A percentile compares a stretch with the other conserved stretches of the same genome.
Conservation (phyloP, 2,329 filamentous ascomycete species). For the Xylaria sp. region DNA sequence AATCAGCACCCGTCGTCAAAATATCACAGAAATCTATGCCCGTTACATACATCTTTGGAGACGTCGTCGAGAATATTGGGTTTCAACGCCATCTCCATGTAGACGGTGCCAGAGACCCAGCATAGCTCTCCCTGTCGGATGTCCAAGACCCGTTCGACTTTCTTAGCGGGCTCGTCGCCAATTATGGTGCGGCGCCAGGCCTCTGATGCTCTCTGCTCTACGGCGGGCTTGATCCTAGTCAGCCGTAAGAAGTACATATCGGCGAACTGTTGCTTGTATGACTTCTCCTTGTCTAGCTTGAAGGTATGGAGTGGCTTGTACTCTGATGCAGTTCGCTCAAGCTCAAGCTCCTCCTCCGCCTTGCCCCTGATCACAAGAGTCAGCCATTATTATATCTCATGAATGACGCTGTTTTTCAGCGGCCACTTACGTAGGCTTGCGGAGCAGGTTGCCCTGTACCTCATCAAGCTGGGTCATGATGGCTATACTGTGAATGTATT, state of each 20-base stretch:
- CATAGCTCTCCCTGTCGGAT: conserved; percentile 95
- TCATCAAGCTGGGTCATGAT: conserved; percentile 58
- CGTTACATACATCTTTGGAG: conserved; percentile 78
- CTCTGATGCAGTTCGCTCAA: conserved; percentile 63
- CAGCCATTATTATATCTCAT: conserved; percentile 37
- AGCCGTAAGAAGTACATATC: conserved; percentile 98
- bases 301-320: conserved; percentile 85
- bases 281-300: conserved; percentile 72
- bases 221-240: conserved; percentile 83
- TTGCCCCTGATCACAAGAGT: conserved; percentile 49
- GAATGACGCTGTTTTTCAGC: background rate
- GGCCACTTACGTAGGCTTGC: conserved; percentile 59
- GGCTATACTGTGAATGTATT: background rate
- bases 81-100: conserved; percentile 97
- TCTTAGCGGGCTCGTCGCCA: conserved; percentile 77
- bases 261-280: conserved; percentile 94
- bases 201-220: conserved; percentile 77
- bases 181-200: conserved; percentile 84
- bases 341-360: conserved; percentile 53
- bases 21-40: background rate
- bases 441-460: conserved; percentile 57
- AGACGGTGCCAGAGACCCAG: conserved; percentile 94
- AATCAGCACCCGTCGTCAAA: conserved; percentile 14
- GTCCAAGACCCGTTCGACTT: conserved; percentile 89
- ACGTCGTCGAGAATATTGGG: conserved; percentile 96